Evolutionary conservation across 2,329 filamentous ascomycete genomes (phyloP), one percentile per base, ranked within the genome.

Genomic region (Akanthomyces lecanii): DNA sequence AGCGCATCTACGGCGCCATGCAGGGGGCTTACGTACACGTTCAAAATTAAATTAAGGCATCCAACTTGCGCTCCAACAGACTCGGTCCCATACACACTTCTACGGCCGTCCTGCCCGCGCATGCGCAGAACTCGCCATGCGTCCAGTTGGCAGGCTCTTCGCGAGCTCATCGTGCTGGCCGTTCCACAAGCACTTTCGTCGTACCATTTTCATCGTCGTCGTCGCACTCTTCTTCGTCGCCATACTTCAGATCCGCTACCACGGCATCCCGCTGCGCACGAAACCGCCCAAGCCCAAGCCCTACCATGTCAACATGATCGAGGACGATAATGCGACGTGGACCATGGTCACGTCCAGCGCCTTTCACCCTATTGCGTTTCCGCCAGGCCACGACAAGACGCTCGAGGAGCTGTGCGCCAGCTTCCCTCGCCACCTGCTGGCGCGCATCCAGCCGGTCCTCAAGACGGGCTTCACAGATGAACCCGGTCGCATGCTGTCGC

Each of bases 391-490:
- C 11, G 67, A 63, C 54, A 63, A 59, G 44, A 68, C 65, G 2
- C 54, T 55, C 45, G 45, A 68, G 28, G 63, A 71, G 44, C 65
- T 74, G n/a, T 72, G 72, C 65, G 63, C 64, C 21, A 68, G 67
- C 18, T 74, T 74, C 42, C 72, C 72, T 5, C 50, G 57, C 48
- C 64, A 72, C 55, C 56, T 71, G 10, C 59, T 67, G 16, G 40
- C 66, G 21, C 62, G 65, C n/a, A 66, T 73, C 54, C 71, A 74
- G 55, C 69, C 70, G 1, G 76, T 82, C 4, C 70, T 84, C 50
- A 82, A 82, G 69, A 80, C 79, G 51, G 59, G 59, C 51, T 62
- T 62, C 44, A 62, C 30, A 0, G 59, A 62, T 21, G 51, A 33
- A 4, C 59, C 51, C 2, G 42, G 16, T 33, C 58, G 58, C 58